These are phyloP conservation scores for Vitis rupestris DNA, from an alignment of 164 flowering plant genomes.

Conservation along the genomic window DNA sequence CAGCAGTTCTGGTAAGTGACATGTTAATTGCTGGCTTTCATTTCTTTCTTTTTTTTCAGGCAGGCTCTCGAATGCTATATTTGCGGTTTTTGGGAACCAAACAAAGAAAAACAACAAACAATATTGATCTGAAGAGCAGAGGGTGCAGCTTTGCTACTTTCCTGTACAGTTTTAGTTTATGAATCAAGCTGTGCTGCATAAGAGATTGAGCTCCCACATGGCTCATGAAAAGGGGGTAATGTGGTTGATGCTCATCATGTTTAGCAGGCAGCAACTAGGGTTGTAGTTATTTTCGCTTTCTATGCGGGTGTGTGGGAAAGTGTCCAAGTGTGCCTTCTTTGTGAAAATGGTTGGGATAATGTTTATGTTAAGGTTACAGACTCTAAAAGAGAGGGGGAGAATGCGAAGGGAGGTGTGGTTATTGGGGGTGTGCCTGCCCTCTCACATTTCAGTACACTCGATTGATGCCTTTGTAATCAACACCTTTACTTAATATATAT, in stretches of 20 bases:
- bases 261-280: not conserved
- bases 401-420: not conserved
- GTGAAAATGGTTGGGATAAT: not conserved
- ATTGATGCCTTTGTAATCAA: too few relatives aligned
- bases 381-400: too few relatives aligned
- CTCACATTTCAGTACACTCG: too few relatives aligned
- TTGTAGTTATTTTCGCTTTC: not conserved
- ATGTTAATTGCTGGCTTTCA: slow-evolving; percentile 37
- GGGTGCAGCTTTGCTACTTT: not conserved
- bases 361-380: not conserved
- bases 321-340: not conserved
- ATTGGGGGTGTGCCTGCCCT: not conserved
- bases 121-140: not conserved
- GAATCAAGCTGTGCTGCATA: not conserved
- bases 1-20: slow-evolving; percentile 43
- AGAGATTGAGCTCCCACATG: too few relatives aligned
- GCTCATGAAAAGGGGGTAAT: not conserved
- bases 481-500: too few relatives aligned
- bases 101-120: too few relatives aligned
- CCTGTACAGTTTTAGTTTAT: not conserved
- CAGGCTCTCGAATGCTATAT: not conserved
- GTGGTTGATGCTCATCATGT: not conserved
- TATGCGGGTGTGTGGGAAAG: not conserved
- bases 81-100: not conserved
- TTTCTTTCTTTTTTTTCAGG: slow-evolving; percentile 31